Evolutionary conservation across 2,329 filamentous ascomycete species (phyloP), one percentile per base, ranked within the genome.

Genomic region (Ceratocystis lukuohia): DNA sequence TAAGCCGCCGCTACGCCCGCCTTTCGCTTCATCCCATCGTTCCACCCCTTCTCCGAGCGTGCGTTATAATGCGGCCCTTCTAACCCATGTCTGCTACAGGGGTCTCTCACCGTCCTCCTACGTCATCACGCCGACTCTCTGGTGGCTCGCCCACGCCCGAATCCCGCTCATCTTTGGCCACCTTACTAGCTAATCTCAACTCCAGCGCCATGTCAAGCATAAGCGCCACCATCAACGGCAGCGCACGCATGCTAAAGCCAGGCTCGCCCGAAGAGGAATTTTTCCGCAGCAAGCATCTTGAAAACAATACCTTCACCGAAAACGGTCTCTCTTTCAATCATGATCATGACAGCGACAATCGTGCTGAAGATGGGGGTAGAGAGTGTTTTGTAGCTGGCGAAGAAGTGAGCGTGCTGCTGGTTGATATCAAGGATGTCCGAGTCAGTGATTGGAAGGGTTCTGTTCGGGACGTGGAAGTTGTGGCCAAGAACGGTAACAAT

Each of bases 401-500:
- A 72, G 88, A 94, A 74, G 91, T 95, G 1, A 82, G 88, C 62
- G 92, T 96, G 5, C 90, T 97, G 44, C 83, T 93, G 5, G 94
- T 97, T 6, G 84, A 82, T 71, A 90, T 97, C 71, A 83, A 82
- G 71, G 89, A 92, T 73, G 91, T 94, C 62, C 83, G 91, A 72
- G 95, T 95, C 71, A 91, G 89, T 70, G 94, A 96, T 75, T 96
- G 89, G 88, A 96, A 96, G 78, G 93, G 94, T n/a, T 84, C 86
- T 15, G 91, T 97, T 3, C 84, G 88, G 71, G 93, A 97, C 25
- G 41, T 68, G 17, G 53, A 28, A 15, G 64, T 68, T 22, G 56
- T 65, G 37, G 56, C 64, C 20, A 33, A 46, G 15, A 41, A 41
- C 59, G 41, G 20, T 3, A 62, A 22, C 12, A 62, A 45, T 10